Evolutionary conservation across 352 stramenopile species (phyloP).

Genomic region (Globisporangium okanoganense): DNA sequence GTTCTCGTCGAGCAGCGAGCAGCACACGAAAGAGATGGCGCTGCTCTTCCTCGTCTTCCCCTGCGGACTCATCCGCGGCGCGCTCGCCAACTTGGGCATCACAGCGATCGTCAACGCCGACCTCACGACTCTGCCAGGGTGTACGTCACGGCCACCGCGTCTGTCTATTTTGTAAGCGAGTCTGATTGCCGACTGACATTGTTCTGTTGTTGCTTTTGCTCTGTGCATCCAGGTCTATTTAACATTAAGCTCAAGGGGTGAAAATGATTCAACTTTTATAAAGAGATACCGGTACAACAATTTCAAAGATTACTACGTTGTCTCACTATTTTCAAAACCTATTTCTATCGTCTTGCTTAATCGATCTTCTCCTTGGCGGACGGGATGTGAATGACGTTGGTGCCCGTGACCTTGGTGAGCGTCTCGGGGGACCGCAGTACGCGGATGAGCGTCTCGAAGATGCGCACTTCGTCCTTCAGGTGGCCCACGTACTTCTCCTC

Average conservation of each 20-base stretch:
- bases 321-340: not conserved
- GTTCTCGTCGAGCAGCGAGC: slow-evolving; percentile 74
- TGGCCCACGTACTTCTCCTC: slow-evolving; percentile 83
- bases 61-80: slow-evolving; percentile 93
- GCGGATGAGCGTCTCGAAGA: slow-evolving; percentile 86
- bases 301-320: not conserved
- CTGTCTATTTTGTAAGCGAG: not conserved
- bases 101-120: slow-evolving; percentile 94
- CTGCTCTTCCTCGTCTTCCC: slow-evolving; percentile 94
- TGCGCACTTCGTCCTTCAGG: slow-evolving; percentile 83
- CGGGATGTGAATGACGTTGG: slow-evolving; percentile 85
- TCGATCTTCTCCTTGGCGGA: slow-evolving; percentile 83
- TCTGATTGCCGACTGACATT: not conserved
- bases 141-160: slow-evolving; percentile 38
- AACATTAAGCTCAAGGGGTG: slow-evolving; percentile 88
- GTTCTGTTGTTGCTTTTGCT: not conserved
- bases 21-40: slow-evolving; percentile 88
- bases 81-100: slow-evolving; percentile 94
- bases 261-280: not conserved
- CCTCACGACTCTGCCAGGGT: slow-evolving; percentile 89
- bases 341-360: slow-evolving; percentile 16
- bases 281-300: not conserved
- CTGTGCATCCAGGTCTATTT: slow-evolving; percentile 72
- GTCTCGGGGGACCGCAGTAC: slow-evolving; percentile 83
- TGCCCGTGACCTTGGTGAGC: slow-evolving; percentile 79